Evolutionary conservation across 495 filamentous ascomycete species (phyloP), one percentile per base, ranked within the genome.

Genomic region (Margaritispora aquatica): DNA sequence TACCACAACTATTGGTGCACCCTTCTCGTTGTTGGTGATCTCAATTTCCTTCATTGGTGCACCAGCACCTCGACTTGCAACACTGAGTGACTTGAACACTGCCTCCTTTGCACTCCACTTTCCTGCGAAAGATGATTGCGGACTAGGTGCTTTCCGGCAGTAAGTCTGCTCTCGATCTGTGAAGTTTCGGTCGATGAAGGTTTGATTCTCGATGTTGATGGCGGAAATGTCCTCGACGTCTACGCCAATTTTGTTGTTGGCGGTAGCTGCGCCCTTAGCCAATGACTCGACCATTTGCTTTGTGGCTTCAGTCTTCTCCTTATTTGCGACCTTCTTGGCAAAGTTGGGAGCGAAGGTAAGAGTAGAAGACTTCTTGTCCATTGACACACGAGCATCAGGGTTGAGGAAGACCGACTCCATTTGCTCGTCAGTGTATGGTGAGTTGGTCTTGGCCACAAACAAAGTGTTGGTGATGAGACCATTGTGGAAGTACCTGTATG

Each of bases 31-130:
- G 60, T 80, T 84, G 36, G 79, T 71, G 60, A 99, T 92, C 79
- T 99, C 94, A 74, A 99, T 97, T 15, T 97, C 93, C 76, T 87
- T 92, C 75, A 99, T 65, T 19, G 88, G 80, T 53, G 94, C 92
- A 60, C 95, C 94, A 13, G 87, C 92, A 55, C 94, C 94, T 73
- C 88, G 85, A 69, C 89, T 83, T 63, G 80, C 71, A n/a, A 96
- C 90, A 41, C 90, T 89, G n/a, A 99, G 75, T 13, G 88, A 88
- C 80, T 99, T 99, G 77, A 99, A 99, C 3, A 99, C 91, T 3
- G 93, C 94, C 76, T 99, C 94, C 74, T 99, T 99, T 2, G 94
- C 94, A 63, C 85, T 90, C 94, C 94, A 99, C 57, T 90, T 83
- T 17, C 94, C 94, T 0, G 94, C 88, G 73, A 96, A 97, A 41